Evolutionary conservation across 2,329 filamentous ascomycete genomes (phyloP).

Genomic region (Exophiala alcalophila): DNA sequence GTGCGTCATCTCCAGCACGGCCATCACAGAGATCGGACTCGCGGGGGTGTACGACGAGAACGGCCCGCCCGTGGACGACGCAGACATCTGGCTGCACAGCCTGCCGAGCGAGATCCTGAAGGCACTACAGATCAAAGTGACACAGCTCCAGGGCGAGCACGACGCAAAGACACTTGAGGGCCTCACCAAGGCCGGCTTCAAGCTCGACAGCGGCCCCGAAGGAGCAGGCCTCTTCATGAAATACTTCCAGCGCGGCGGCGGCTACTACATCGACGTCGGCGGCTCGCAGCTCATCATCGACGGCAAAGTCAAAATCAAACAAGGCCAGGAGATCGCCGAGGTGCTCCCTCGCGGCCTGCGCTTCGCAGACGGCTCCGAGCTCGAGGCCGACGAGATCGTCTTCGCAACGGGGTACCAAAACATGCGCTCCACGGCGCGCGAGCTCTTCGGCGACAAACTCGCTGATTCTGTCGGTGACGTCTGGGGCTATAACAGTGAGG

Average conservation of each 20-base stretch:
- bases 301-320: slow-evolving; percentile 63
- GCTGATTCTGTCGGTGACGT: slow-evolving; percentile 58
- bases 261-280: slow-evolving; percentile 70
- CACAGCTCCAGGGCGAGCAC: slow-evolving; percentile 12
- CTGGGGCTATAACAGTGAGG: slow-evolving; percentile 59
- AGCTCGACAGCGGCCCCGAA: slow-evolving; percentile 57
- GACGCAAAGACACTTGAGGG: slow-evolving; percentile 33
- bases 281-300: slow-evolving; percentile 60
- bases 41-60: slow-evolving; percentile 49
- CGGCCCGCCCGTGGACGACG: slow-evolving; percentile 62
- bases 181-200: slow-evolving; percentile 59
- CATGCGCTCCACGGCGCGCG: slow-evolving; percentile 60
- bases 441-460: slow-evolving; percentile 61
- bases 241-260: slow-evolving; percentile 64
- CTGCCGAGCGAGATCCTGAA: slow-evolving; percentile 61
- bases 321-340: slow-evolving; percentile 56
- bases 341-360: slow-evolving; percentile 50
- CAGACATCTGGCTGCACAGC: slow-evolving; percentile 60
- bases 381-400: slow-evolving; percentile 64
- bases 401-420: slow-evolving; percentile 62
- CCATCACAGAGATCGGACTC: slow-evolving; percentile 53
- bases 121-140: slow-evolving; percentile 46
- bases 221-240: slow-evolving; percentile 58
- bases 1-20: slow-evolving; percentile 58
- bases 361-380: slow-evolving; percentile 56